These are phyloP conservation scores for Sclerotinia subarctica DNA, from an alignment of 2,329 filamentous ascomycete species.

Conservation along the genomic window DNA sequence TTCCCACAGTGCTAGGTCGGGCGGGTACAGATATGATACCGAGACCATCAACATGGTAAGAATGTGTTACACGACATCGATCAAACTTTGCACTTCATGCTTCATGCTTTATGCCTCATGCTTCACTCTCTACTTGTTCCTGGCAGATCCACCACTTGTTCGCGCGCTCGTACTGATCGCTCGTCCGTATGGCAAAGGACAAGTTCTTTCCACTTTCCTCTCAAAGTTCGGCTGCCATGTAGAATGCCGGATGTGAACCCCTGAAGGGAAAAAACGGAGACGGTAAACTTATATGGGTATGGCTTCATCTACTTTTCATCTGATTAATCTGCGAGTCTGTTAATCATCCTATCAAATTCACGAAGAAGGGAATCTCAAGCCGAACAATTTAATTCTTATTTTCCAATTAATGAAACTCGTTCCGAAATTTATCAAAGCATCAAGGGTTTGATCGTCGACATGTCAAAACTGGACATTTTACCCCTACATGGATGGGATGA, in stretches of 20 bases:
- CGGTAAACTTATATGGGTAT: slow-evolving; percentile 1
- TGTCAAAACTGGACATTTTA: background rate
- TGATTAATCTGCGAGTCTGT: background rate
- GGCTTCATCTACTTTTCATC: slow-evolving; percentile 12
- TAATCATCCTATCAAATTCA: background rate
- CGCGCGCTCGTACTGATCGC: background rate
- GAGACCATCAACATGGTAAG: background rate
- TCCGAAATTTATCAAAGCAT: background rate
- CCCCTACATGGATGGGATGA: too few species aligned
- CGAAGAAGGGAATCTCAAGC: background rate
- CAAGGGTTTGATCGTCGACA: background rate
- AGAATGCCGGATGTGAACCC: background rate
- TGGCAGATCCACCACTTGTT: background rate
- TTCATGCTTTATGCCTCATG: background rate
- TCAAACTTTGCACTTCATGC: slow-evolving; percentile 6
- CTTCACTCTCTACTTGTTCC: background rate
- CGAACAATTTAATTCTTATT: background rate
- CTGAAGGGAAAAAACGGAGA: slow-evolving; percentile 10
- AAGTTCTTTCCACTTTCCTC: too few species aligned
- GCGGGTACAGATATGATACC: background rate
- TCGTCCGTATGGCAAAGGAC: background rate
- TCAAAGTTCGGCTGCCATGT: background rate
- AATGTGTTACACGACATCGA: background rate
- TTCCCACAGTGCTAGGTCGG: background rate
- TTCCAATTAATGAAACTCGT: background rate